Evolutionary conservation across 2,329 filamentous ascomycete genomes (phyloP).

Genomic region (Polychaeton citri): DNA sequence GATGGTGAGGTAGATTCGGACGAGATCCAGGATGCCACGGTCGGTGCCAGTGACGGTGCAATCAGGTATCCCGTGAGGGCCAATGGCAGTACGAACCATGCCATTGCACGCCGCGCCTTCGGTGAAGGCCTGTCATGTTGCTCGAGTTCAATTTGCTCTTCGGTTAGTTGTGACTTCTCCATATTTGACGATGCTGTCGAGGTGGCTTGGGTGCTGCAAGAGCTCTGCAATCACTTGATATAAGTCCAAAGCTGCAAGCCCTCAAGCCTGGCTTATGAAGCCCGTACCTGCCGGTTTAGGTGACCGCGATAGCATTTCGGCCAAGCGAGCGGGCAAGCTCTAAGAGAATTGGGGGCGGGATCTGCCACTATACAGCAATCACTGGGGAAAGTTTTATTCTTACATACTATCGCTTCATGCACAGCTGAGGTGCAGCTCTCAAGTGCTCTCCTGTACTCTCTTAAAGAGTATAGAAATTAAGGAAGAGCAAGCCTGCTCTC

Average conservation of each 20-base stretch:
- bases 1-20: neutral
- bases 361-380: no score
- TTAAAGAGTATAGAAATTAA: no score
- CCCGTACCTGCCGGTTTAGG: neutral
- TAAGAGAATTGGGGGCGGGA: no score
- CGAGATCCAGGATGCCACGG: neutral
- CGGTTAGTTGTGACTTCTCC: conserved; percentile 14
- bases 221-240: neutral
- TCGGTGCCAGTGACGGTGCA: conserved; percentile 1
- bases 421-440: no score
- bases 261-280: neutral
- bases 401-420: no score
- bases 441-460: no score
- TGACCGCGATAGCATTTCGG: neutral
- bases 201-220: neutral
- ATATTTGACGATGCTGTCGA: conserved; percentile 11
- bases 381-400: no score
- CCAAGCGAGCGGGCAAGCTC: neutral
- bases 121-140: conserved; percentile 1
- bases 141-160: conserved; percentile 7
- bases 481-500: no score
- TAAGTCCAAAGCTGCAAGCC: neutral
- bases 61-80: conserved; percentile 1
- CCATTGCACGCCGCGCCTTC: conserved; percentile 7
- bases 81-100: conserved; percentile 6